A percentile compares a stretch with the other conserved stretches of the same genome.
Conservation (phyloP, 2,329 filamentous ascomycete genomes). For the Teratosphaeria nubilosa region DNA sequence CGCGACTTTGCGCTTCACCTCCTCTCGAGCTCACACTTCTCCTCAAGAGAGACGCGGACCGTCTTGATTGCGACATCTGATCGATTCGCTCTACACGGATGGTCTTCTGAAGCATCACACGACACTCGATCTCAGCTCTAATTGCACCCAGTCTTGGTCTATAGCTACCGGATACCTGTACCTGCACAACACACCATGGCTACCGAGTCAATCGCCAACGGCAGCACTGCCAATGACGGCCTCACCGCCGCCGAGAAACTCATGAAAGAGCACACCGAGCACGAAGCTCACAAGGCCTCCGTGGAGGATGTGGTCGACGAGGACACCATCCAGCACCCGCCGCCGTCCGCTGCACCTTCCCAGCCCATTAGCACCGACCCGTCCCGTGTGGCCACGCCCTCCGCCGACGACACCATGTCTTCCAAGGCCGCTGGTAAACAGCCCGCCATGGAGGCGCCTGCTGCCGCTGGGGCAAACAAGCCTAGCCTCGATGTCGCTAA, state of each 20-base stretch:
- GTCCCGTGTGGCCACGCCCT: conserved; percentile 24
- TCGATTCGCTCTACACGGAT: not conserved
- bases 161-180: conserved; percentile 10
- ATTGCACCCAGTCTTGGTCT: conserved; percentile 1
- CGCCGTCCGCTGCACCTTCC: conserved; percentile 37
- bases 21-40: not conserved
- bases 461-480: conserved; percentile 17
- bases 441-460: conserved; percentile 40
- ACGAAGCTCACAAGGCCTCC: conserved; percentile 48
- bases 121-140: not conserved
- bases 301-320: conserved; percentile 61
- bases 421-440: conserved; percentile 61
- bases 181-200: conserved; percentile 6
- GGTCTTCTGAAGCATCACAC: not conserved
- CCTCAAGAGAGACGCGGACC: not conserved
- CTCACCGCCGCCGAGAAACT: conserved; percentile 44
- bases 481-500: conserved; percentile 67
- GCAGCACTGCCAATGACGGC: conserved; percentile 7
- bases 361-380: conserved; percentile 35
- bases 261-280: conserved; percentile 42
- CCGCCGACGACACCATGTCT: conserved; percentile 42
- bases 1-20: not conserved
- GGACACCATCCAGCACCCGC: conserved; percentile 54
- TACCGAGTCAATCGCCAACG: conserved; percentile 6
- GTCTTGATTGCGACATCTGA: not conserved